phyloP scores from a whole-genome alignment of 371 early-diverging fungal species.

The Mucor piriformis region DNA sequence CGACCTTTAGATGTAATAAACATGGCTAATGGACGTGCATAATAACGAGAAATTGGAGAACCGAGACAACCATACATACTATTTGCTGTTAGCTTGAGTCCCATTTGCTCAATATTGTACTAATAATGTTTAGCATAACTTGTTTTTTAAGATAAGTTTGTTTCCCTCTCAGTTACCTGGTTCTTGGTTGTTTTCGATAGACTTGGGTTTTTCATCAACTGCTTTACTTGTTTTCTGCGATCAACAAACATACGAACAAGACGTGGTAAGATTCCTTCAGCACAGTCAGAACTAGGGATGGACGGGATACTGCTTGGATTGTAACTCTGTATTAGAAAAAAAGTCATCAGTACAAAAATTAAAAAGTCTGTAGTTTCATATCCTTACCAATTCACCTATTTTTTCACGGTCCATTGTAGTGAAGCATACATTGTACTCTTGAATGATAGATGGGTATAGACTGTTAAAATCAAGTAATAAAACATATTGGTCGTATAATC shows the following conservation, averaged over 20 bases:
- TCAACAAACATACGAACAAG: constrained; percentile 91
- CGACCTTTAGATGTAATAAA: constrained; percentile 97
- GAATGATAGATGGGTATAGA: constrained; percentile 99
- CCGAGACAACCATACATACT: constrained; percentile 99
- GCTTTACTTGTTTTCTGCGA: constrained; percentile 90
- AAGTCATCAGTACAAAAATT: neutral
- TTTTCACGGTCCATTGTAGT: constrained; percentile 75
- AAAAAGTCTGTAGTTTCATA: neutral
- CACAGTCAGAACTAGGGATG: constrained; percentile 64
- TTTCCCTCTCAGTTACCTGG: too few species aligned
- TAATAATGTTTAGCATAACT: neutral
- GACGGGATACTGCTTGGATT: constrained; percentile 68
- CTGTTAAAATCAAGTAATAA: constrained; percentile 98
- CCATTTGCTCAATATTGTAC: constrained; percentile 92
- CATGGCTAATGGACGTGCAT: constrained; percentile 94
- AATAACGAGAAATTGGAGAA: constrained; percentile 89
- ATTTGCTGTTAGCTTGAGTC: constrained; percentile 98
- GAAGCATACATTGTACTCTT: constrained; percentile 99
- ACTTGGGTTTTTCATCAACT: constrained; percentile 72
- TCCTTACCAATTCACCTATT: neutral
- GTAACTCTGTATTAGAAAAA: neutral
- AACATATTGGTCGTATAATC: constrained; percentile 94
- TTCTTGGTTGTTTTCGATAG: neutral
- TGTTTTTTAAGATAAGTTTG: too few species aligned
- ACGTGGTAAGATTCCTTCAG: constrained; percentile 87